Percentiles rank a stretch among this genome's conserved stretches.
Evolutionary conservation across 2,329 filamentous ascomycete genomes (phyloP).

Genomic region (Verruconis gallopava): DNA sequence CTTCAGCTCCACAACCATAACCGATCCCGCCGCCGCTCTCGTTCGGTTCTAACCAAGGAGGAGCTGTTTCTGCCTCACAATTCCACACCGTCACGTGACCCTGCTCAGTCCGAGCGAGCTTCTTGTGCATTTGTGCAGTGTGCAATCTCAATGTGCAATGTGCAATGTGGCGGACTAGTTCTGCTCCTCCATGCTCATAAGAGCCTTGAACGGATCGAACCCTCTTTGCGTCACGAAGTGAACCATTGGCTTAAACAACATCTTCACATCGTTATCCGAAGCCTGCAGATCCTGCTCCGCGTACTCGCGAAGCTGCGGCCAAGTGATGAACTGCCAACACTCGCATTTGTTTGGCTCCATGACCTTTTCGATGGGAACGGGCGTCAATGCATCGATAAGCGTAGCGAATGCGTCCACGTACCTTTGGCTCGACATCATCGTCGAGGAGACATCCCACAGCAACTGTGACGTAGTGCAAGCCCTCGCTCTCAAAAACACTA

Average conservation of each 20-base stretch:
- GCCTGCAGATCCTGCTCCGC: conserved; percentile 16
- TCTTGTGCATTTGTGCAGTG: too few species aligned
- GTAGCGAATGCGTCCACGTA: conserved; percentile 22
- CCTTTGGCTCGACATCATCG: conserved; percentile 39
- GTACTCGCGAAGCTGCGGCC: conserved; percentile 33
- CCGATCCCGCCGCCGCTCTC: too few species aligned
- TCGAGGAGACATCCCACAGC: conserved; percentile 46
- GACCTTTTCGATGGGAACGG: conserved; percentile 13
- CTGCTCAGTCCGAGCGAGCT: too few species aligned
- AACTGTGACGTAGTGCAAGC: conserved; percentile 63
- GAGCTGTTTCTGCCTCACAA: too few species aligned
- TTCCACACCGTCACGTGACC: too few species aligned
- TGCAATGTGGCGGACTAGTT: too few species aligned
- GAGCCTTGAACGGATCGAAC: conserved; percentile 9
- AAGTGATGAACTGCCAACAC: conserved; percentile 40
- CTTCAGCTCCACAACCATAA: too few species aligned
- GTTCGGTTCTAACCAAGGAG: too few species aligned
- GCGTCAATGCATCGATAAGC: not conserved
- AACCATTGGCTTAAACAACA: conserved; percentile 35
- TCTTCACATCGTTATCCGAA: conserved; percentile 19
- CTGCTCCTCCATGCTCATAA: too few species aligned
- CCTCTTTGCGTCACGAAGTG: conserved; percentile 30
- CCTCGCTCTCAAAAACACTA: conserved; percentile 45
- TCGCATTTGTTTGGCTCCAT: conserved; percentile 42
- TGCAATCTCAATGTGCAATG: too few species aligned